A percentile compares a stretch with the other conserved stretches of the same genome.
phyloP scores from a whole-genome alignment of 108 stramenopile genomes.

The Pseudonitzschia multiseries region DNA sequence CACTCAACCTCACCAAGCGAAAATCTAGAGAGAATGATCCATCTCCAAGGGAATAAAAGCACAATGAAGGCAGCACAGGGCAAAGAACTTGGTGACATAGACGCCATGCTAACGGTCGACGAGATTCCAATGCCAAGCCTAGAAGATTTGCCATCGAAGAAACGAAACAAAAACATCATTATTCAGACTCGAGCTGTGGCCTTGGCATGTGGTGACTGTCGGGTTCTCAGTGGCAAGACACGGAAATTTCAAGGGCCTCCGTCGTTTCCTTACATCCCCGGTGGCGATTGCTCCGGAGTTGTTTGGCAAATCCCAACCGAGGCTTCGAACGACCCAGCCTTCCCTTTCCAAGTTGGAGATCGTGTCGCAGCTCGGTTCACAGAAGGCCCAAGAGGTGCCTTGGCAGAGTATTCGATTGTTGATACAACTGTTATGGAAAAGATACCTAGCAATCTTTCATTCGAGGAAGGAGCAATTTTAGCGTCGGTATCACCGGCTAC shows the following conservation, averaged over 20 bases:
- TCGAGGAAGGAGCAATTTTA: slow-evolving; percentile 55
- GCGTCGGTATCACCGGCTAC: slow-evolving; percentile 50
- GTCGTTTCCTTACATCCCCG: slow-evolving; percentile 64
- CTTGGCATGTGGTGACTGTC: slow-evolving; percentile 60
- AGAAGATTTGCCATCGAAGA: slow-evolving; percentile 14
- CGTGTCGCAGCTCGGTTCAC: slow-evolving; percentile 54
- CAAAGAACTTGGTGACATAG: slow-evolving; percentile 54
- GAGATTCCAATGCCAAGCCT: slow-evolving; percentile 33
- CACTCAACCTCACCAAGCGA: not conserved
- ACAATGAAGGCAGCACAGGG: slow-evolving; percentile 59
- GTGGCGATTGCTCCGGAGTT: slow-evolving; percentile 64
- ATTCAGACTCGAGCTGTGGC: slow-evolving; percentile 52
- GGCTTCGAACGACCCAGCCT: slow-evolving; percentile 14
- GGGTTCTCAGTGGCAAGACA: slow-evolving; percentile 58
- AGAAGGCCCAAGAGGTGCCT: slow-evolving; percentile 49
- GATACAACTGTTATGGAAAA: slow-evolving; percentile 43
- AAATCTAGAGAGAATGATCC: not conserved
- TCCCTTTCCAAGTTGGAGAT: slow-evolving; percentile 53
- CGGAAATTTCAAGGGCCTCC: slow-evolving; percentile 65
- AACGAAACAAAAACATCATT: slow-evolving; percentile 43
- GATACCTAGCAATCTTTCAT: slow-evolving; percentile 40
- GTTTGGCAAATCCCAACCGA: slow-evolving; percentile 45
- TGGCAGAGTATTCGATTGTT: slow-evolving; percentile 61
- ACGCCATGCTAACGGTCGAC: slow-evolving; percentile 54
- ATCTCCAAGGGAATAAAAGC: not conserved